These are phyloP conservation scores for Fusarium armeniacum DNA, from an alignment of 2,329 filamentous ascomycete species.

Conservation along the genomic window DNA sequence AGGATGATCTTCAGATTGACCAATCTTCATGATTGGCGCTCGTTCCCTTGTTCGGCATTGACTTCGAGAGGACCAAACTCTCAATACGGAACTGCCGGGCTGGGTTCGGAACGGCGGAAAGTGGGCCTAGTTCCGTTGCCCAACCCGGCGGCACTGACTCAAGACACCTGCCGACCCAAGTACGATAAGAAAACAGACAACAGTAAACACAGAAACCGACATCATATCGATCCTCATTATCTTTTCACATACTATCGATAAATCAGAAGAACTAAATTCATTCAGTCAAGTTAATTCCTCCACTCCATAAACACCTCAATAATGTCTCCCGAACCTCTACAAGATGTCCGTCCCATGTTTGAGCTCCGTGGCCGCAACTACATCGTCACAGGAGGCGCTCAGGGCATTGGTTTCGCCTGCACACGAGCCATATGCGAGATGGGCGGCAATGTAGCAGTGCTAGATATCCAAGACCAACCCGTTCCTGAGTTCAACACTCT, in stretches of 20 bases:
- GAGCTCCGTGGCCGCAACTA: slow-evolving; percentile 55
- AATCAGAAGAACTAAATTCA: neutral
- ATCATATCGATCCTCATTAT: neutral
- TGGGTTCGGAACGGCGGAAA: slow-evolving; percentile 33
- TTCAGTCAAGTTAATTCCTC: neutral
- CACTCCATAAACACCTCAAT: neutral
- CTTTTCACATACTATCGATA: neutral
- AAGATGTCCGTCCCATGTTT: slow-evolving; percentile 48
- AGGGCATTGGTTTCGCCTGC: slow-evolving; percentile 58
- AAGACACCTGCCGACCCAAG: neutral
- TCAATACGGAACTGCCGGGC: slow-evolving; percentile 11
- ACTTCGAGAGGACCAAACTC: neutral
- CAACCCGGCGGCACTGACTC: neutral
- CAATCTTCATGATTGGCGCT: neutral
- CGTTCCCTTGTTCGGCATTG: neutral
- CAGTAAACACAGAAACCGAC: neutral
- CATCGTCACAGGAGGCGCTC: slow-evolving; percentile 57
- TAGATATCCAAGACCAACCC: slow-evolving; percentile 54
- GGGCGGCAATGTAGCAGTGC: slow-evolving; percentile 58
- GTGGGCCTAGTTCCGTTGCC: slow-evolving; percentile 19
- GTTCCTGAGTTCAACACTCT: slow-evolving; percentile 50
- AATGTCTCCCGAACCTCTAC: slow-evolving; percentile 27
- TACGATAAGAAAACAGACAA: neutral
- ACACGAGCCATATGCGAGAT: slow-evolving; percentile 57
- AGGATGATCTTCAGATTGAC: fast-evolving